Conservation (phyloP, 805 yeast genomes). For the Starmerella apicola region DNA sequence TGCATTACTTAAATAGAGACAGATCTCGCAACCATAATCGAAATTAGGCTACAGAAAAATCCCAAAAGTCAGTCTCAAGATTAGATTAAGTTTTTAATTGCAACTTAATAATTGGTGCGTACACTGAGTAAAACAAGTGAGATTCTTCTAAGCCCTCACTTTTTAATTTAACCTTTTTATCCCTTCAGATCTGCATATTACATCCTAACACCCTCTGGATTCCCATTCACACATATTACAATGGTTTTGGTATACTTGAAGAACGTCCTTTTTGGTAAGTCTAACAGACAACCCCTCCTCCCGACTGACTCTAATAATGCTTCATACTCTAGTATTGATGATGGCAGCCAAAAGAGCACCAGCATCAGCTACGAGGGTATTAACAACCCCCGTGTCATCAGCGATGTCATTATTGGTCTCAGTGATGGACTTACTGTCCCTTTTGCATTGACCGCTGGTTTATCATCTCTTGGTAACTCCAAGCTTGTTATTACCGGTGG, state of each 20-base stretch:
- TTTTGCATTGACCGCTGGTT: slow-evolving; percentile 95
- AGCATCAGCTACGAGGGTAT: slow-evolving; percentile 20
- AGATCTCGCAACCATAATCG: too few relatives aligned
- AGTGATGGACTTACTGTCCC: slow-evolving; percentile 96
- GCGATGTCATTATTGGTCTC: slow-evolving; percentile 84
- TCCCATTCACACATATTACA: not conserved
- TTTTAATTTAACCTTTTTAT: too few relatives aligned
- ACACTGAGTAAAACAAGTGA: too few relatives aligned
- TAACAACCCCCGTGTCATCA: slow-evolving; percentile 69
- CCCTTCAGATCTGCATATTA: too few relatives aligned
- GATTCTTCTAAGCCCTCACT: too few relatives aligned
- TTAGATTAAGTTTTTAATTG: too few relatives aligned
- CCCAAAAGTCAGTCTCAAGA: too few relatives aligned
- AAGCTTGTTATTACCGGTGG: slow-evolving; percentile 94
- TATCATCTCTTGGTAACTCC: slow-evolving; percentile 79
- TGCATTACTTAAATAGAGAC: too few relatives aligned
- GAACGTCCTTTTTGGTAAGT: slow-evolving; percentile 23
- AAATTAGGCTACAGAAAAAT: too few relatives aligned
- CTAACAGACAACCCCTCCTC: slow-evolving; percentile 22
- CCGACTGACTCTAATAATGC: slow-evolving; percentile 18
- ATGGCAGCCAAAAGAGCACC: slow-evolving; percentile 12
- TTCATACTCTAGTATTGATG: slow-evolving; percentile 17
- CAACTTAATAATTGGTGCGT: too few relatives aligned
- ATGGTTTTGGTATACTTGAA: slow-evolving; percentile 28
- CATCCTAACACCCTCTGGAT: not conserved